Base-by-base conservation (phyloP, 2,329 filamentous ascomycete genomes). In the Talaromyces sp. region DNA sequence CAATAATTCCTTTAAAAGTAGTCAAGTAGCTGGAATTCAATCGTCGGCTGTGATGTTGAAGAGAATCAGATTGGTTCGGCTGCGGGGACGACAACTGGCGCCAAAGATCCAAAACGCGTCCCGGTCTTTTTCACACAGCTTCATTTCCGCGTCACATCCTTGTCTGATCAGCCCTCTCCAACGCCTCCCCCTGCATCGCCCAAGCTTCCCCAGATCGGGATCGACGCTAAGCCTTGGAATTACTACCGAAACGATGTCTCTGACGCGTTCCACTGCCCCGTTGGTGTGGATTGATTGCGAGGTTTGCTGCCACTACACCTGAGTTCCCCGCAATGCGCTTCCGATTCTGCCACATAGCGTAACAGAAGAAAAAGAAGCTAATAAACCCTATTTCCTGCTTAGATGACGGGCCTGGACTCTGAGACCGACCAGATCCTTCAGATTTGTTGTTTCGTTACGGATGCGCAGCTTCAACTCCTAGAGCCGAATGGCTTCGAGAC, bases 361-460 rank as follows among this genome's bases (percentile, higher is more conserved):
- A 17, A 17, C 42, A 61, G 15, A 27, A 32, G 19, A 52, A 33
- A 19, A 58, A 54, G 53, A 57, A 60, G 25, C 49, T 53, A 53
- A 53, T 49, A 15, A 4, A 19, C 58, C 59, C 57, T 62, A 59
- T 42, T 62, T 32, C 13, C 39, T 42, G 59, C 51, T 39, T 67
- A 96, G 92, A 99, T 99, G 95, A 98, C 92, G 33, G 92, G 92
- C 25, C 84, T 96, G 8, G 83, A 96, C 74, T 82, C 88, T 1
- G 85, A 90, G 62, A 86, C 81, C 33, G 93, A 98, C 72, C 87
- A 88, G 60, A 95, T 98, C 70, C 86, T 98, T 71, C 92, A 96
- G 70, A 89, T 98, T 61, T 93, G 89, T 75, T 97, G 93, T 78
- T 89, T 96, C 76, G 85, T 99, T 72, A 99, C 95, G 8, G 90